A percentile compares a stretch with the other conserved stretches of the same genome.
These are phyloP conservation scores for Croton laevigatus DNA, from an alignment of 441 rosid genomes.

Conservation along the genomic window DNA sequence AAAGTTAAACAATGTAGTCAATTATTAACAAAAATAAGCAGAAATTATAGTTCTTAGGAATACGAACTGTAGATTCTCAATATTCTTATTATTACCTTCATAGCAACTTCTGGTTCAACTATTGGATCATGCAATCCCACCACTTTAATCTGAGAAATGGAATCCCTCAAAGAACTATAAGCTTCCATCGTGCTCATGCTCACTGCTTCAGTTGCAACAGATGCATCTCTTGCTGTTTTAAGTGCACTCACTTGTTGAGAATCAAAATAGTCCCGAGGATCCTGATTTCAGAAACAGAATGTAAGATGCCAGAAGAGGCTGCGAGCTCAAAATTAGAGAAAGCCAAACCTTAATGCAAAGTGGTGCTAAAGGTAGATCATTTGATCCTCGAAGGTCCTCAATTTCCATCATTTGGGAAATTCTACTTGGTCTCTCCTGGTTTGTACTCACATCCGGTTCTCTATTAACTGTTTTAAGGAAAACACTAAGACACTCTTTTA, in stretches of 20 bases:
- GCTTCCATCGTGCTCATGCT: slow-evolving; percentile 59
- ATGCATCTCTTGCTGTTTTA: slow-evolving; percentile 45
- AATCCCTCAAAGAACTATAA: slow-evolving; percentile 58
- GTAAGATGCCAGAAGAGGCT: slow-evolving; percentile 8
- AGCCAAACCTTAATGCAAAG: slow-evolving; percentile 78
- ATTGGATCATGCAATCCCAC: slow-evolving; percentile 64
- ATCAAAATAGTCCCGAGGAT: slow-evolving; percentile 96
- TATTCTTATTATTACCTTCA: slow-evolving; percentile 43
- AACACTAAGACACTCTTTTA: slow-evolving; percentile 14
- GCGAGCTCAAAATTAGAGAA: slow-evolving; percentile 12
- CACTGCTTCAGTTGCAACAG: slow-evolving; percentile 37
- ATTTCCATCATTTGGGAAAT: slow-evolving; percentile 58
- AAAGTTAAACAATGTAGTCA: slow-evolving; percentile 17
- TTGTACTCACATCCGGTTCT: slow-evolving; percentile 44
- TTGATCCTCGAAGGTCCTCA: slow-evolving; percentile 83
- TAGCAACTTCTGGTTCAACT: slow-evolving; percentile 64
- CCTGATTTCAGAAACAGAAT: slow-evolving; percentile 46
- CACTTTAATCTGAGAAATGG: slow-evolving; percentile 54
- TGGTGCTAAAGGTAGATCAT: slow-evolving; percentile 63
- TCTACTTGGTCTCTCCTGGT: slow-evolving; percentile 50
- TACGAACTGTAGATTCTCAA: background rate
- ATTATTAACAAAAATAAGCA: slow-evolving; percentile 15
- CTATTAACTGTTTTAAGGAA: slow-evolving; percentile 37
- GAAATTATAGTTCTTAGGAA: background rate
- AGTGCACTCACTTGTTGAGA: slow-evolving; percentile 82